Percentiles rank a stretch among this genome's conserved stretches.
Conservation (phyloP, 2,329 filamentous ascomycete genomes). For the Ceratocystis variospora region DNA sequence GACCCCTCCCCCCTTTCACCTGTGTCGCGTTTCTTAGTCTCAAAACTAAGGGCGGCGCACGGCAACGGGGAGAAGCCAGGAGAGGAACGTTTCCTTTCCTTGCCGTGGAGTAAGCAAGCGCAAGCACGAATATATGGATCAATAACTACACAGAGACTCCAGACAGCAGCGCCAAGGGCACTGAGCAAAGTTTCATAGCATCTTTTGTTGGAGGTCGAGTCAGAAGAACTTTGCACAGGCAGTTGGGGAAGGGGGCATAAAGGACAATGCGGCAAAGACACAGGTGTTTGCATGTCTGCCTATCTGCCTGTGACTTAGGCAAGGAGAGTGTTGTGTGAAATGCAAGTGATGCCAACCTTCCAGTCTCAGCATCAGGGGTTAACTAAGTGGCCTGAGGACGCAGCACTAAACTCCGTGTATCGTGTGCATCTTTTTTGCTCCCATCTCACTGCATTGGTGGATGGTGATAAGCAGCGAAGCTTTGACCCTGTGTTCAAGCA, state of each 20-base stretch:
- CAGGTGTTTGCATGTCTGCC: neutral
- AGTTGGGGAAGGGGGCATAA: neutral
- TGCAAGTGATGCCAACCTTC: neutral
- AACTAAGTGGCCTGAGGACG: no score
- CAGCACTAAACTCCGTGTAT: no score
- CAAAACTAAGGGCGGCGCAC: neutral
- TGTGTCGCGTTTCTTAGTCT: neutral
- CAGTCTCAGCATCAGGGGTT: no score
- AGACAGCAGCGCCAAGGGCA: no score
- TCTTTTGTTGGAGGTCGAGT: neutral
- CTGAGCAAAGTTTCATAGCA: no score
- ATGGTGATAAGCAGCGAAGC: neutral
- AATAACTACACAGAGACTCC: no score
- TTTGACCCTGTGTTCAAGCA: slow-evolving; percentile 4
- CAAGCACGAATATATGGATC: neutral
- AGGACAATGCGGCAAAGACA: neutral
- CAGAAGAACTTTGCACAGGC: neutral
- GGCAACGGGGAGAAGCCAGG: neutral
- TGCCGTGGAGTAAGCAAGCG: neutral
- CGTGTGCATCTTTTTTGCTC: no score
- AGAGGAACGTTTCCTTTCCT: neutral
- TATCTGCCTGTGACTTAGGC: neutral
- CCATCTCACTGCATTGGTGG: neutral
- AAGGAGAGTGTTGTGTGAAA: neutral
- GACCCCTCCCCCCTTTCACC: neutral